Percentiles rank a stretch among this genome's conserved stretches.
phyloP scores from a whole-genome alignment of 352 stramenopile genomes.

The Aphanomyces cochlioides region DNA sequence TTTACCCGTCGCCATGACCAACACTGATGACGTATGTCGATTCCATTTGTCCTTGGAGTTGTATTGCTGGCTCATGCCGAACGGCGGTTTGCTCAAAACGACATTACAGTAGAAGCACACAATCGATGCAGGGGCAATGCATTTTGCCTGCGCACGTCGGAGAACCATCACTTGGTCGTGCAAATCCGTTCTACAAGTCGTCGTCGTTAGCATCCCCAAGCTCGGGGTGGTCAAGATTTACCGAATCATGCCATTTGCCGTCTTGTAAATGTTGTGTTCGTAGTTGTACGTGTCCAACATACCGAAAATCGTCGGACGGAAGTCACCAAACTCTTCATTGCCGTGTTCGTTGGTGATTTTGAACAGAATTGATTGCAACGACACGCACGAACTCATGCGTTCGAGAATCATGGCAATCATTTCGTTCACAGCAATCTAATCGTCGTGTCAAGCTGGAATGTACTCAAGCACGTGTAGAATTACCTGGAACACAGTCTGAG shows the following conservation, averaged over 20 bases:
- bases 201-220: background rate
- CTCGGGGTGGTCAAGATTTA: background rate
- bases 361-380: conserved; percentile 89
- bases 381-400: conserved; percentile 91
- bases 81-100: conserved; percentile 72
- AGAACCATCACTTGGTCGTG: conserved; percentile 81
- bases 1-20: conserved; percentile 62
- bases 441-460: background rate
- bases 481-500: conserved; percentile 81
- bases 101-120: conserved; percentile 79
- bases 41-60: conserved; percentile 70
- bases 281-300: conserved; percentile 93
- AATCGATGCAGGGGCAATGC: conserved; percentile 69
- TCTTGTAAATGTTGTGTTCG: conserved; percentile 88
- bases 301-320: conserved; percentile 91
- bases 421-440: conserved; percentile 78
- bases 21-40: conserved; percentile 76
- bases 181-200: conserved; percentile 54
- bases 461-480: too few species aligned
- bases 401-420: conserved; percentile 92
- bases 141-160: conserved; percentile 65
- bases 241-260: conserved; percentile 68
- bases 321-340: conserved; percentile 90
- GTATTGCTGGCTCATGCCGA: conserved; percentile 61
- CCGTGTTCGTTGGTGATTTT: conserved; percentile 95